phyloP scores from a whole-genome alignment of 2,329 filamentous ascomycete genomes.

The Botryotinia narcissicola region DNA sequence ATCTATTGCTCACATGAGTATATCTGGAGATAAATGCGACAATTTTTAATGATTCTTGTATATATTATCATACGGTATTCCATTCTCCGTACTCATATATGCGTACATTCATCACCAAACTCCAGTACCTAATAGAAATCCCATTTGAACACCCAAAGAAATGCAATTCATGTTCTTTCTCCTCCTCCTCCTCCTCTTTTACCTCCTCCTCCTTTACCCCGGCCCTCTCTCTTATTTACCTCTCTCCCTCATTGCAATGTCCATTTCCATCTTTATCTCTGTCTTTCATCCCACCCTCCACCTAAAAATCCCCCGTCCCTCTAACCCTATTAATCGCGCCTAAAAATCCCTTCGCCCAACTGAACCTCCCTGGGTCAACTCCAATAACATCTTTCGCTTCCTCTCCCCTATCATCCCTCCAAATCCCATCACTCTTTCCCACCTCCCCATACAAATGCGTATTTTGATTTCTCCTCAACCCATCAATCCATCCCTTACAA shows the following conservation, averaged over 20 bases:
- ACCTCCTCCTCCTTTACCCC: too few species aligned
- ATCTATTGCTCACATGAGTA: neutral
- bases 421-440: constrained; percentile 55
- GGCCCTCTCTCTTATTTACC: too few species aligned
- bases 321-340: constrained; percentile 58
- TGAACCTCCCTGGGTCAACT: constrained; percentile 52
- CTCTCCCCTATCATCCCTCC: constrained; percentile 53
- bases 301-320: constrained; percentile 52
- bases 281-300: too few species aligned
- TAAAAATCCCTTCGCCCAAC: constrained; percentile 56
- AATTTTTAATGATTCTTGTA: neutral
- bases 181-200: neutral
- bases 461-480: constrained; percentile 64
- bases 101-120: neutral
- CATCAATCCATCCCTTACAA: constrained; percentile 62
- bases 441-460: constrained; percentile 58
- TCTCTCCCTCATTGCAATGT: too few species aligned
- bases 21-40: neutral
- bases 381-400: constrained; percentile 51
- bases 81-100: neutral
- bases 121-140: neutral
- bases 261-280: fast-evolving
- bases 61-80: neutral
- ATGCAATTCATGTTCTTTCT: neutral
- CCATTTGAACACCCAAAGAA: neutral